Conservation (phyloP, 2,329 filamentous ascomycete genomes). For the Epichloe sp. region DNA sequence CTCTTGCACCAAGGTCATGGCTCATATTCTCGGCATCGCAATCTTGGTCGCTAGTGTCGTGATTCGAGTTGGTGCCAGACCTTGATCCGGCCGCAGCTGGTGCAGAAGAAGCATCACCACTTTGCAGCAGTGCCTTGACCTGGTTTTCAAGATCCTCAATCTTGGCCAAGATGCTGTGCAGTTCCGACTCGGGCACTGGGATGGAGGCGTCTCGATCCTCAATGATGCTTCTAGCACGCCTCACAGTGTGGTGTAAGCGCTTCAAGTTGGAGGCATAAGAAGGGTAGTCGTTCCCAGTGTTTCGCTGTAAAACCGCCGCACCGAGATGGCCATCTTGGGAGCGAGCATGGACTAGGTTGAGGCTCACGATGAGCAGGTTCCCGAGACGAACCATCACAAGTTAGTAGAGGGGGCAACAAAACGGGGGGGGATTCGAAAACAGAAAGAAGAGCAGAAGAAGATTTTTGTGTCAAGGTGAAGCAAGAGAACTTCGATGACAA, state of each 20-base stretch:
- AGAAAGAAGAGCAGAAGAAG: not conserved
- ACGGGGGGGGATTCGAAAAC: not conserved
- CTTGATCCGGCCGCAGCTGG: not conserved
- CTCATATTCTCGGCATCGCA: slow-evolving; percentile 9
- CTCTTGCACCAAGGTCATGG: slow-evolving; percentile 7
- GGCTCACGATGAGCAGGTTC: slow-evolving; percentile 5
- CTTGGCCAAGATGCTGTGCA: slow-evolving; percentile 16
- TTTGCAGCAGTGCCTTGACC: slow-evolving; percentile 14
- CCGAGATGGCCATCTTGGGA: not conserved
- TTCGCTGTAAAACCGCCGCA: not conserved
- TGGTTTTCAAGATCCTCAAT: slow-evolving; percentile 16
- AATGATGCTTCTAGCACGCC: slow-evolving; percentile 13
- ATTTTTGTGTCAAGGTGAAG: no score
- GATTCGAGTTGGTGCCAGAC: not conserved
- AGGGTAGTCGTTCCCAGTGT: not conserved
- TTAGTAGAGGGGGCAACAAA: not conserved
- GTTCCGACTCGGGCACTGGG: slow-evolving; percentile 12
- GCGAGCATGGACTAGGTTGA: slow-evolving; percentile 3
- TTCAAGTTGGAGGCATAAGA: slow-evolving; percentile 7
- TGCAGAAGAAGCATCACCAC: not conserved
- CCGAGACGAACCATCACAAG: slow-evolving; percentile 9
- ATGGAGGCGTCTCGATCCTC: slow-evolving; percentile 13
- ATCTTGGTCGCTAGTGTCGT: slow-evolving; percentile 1
- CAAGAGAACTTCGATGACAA: not conserved
- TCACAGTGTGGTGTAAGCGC: slow-evolving; percentile 8